phyloP scores from a whole-genome alignment of 192 early-diverging fungal species.

The Spizellomyces punctatus region DNA sequence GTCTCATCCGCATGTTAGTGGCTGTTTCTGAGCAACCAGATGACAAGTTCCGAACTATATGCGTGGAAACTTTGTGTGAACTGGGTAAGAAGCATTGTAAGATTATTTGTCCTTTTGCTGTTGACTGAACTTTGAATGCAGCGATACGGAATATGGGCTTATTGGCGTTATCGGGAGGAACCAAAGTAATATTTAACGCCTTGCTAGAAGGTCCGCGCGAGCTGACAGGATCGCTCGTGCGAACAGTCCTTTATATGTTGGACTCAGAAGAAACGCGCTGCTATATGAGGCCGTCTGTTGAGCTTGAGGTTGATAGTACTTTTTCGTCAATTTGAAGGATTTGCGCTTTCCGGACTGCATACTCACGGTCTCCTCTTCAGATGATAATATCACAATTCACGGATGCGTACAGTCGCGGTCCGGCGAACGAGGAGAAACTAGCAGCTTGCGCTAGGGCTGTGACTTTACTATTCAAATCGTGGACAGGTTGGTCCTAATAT shows the following conservation, averaged over 20 bases:
- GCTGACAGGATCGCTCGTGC: slow-evolving; percentile 60
- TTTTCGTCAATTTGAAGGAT: too few relatives aligned
- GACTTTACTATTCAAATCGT: slow-evolving; percentile 67
- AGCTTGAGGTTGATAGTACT: slow-evolving; percentile 64
- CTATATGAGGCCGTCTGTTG: slow-evolving; percentile 74
- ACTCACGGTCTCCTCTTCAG: slow-evolving; percentile 35
- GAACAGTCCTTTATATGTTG: slow-evolving; percentile 70
- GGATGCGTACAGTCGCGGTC: slow-evolving; percentile 69
- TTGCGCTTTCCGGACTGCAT: slow-evolving; percentile 5
- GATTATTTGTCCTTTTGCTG: neutral
- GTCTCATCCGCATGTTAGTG: slow-evolving; percentile 71
- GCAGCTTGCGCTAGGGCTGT: slow-evolving; percentile 65
- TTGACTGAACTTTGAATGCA: slow-evolving; percentile 20
- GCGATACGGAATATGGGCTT: slow-evolving; percentile 63
- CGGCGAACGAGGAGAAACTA: slow-evolving; percentile 66
- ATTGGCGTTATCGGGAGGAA: slow-evolving; percentile 64
- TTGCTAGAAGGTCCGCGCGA: slow-evolving; percentile 67
- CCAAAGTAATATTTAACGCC: slow-evolving; percentile 67
- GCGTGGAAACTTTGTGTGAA: slow-evolving; percentile 79
- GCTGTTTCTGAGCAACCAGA: slow-evolving; percentile 79
- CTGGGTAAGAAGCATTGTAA: slow-evolving; percentile 49
- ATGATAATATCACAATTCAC: slow-evolving; percentile 79
- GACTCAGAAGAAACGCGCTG: slow-evolving; percentile 67
- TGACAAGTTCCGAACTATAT: slow-evolving; percentile 71
- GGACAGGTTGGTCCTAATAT: slow-evolving; percentile 52